These are phyloP conservation scores for Rhizopogon sp. DNA, from an alignment of 768 basidiomycete genomes.

Conservation along the genomic window DNA sequence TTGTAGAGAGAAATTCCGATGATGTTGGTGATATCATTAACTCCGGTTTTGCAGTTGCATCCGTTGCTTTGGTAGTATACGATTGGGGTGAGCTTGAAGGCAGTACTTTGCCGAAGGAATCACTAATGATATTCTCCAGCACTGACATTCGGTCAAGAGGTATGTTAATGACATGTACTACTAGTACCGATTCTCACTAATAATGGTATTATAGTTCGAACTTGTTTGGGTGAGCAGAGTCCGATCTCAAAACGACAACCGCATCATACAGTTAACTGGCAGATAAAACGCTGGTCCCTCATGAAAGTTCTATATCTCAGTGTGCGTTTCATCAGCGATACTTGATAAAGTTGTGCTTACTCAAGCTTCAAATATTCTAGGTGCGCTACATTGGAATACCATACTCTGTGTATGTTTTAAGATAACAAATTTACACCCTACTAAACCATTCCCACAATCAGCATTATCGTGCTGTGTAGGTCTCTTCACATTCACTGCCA, in stretches of 20 bases:
- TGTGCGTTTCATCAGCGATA: neutral
- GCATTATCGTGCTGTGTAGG: neutral
- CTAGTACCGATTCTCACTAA: too few relatives aligned
- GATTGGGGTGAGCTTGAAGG: too few relatives aligned
- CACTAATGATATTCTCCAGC: neutral
- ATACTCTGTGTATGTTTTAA: neutral
- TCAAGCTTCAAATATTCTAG: neutral
- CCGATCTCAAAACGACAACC: neutral
- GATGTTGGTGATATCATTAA: too few relatives aligned
- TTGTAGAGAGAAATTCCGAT: too few relatives aligned
- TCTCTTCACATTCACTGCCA: neutral
- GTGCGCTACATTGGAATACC: neutral
- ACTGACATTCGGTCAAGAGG: neutral
- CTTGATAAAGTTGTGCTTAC: neutral
- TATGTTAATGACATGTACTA: neutral
- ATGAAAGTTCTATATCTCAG: neutral
- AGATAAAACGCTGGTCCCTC: neutral
- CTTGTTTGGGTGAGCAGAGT: neutral
- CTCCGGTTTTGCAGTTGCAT: too few relatives aligned
- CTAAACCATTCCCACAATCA: neutral
- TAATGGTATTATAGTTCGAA: neutral
- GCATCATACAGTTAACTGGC: neutral
- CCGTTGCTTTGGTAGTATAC: too few relatives aligned
- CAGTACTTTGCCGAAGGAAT: too few relatives aligned
- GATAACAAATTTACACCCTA: neutral